Evolutionary conservation across 2,329 filamentous ascomycete species (phyloP), one percentile per base, ranked within the genome.

Genomic region (Paecilomyces dactylethromorphus): DNA sequence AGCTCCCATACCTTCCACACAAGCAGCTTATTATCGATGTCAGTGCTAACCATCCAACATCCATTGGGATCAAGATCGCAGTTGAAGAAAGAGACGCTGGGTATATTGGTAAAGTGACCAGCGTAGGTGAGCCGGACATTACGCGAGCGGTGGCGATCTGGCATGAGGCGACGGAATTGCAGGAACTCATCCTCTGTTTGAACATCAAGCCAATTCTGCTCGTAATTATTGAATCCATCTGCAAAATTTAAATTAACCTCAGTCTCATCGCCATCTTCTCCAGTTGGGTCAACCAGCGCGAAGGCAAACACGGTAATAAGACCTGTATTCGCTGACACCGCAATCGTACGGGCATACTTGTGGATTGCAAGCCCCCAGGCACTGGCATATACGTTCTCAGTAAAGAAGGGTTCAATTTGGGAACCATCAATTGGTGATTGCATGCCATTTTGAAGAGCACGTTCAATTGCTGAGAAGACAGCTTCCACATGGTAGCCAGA

Each of bases 361-460:
- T 97, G 93, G 11, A 96, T 82, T 7, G 91, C 88, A 54, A 96
- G 75, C 0, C 93, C 94, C 94, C 94, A 99, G 2, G 92, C 93
- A 60, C 90, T 93, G 24, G 76, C 77, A 1, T 84, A 84, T 2
- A 96, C 91, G 69, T 89, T 92, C 39, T 89, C 84, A 59, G 86
- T 84, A 59, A 96, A 90, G 68, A 96, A 90, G 1, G 77, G 75
- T 18, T 69, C 69, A 15, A 79, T 66, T 54, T 72, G 69, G 7
- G 69, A 59, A n/a, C 66, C 63, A 57, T 76, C 66, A 52, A 72
- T 65, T 22, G 70, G 70, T 7, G 63, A 66, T 18, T 63, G 56
- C 49, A 63, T 59, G 12, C 61, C 60, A 33, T 56, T 60, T 39
- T 61, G 62, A 3, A 57, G 55, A 12, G 62, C 64, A 53, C 70